A percentile compares a stretch with the other conserved stretches of the same genome.
Conservation (phyloP, 352 stramenopile genomes). For the Pseudoperonospora humuli region DNA sequence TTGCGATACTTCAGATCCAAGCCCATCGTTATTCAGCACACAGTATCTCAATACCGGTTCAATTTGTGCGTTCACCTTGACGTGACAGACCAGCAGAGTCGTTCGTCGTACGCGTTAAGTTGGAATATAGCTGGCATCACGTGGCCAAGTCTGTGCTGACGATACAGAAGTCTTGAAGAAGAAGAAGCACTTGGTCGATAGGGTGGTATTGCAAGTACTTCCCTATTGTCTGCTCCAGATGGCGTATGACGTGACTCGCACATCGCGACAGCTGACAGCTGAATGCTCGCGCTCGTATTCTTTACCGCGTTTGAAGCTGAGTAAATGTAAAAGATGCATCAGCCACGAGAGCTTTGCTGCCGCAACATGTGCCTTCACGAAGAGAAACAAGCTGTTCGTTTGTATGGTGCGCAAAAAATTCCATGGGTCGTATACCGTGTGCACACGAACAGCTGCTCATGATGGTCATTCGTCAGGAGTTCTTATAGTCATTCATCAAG, state of each 20-base stretch:
- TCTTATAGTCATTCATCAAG: too few relatives aligned
- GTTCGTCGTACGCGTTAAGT: slow-evolving; percentile 18
- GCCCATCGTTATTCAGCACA: slow-evolving; percentile 22
- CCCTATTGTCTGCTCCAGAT: slow-evolving; percentile 13
- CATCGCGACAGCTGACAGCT: slow-evolving; percentile 14
- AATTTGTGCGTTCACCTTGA: too few relatives aligned
- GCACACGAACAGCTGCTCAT: too few relatives aligned
- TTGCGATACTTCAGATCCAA: slow-evolving; percentile 47
- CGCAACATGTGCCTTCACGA: too few relatives aligned
- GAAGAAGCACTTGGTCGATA: slow-evolving; percentile 10
- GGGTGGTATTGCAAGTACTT: background rate
- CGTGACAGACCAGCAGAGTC: slow-evolving; percentile 6
- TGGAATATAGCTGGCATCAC: slow-evolving; percentile 15
- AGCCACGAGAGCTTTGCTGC: too few relatives aligned
- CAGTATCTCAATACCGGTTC: too few relatives aligned
- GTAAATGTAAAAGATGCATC: too few relatives aligned
- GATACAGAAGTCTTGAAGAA: slow-evolving; percentile 6
- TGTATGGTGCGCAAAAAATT: too few relatives aligned
- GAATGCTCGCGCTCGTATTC: slow-evolving; percentile 3
- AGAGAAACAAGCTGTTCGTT: too few relatives aligned
- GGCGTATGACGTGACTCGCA: slow-evolving; percentile 10
- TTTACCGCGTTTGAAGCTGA: too few relatives aligned
- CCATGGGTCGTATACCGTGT: too few relatives aligned
- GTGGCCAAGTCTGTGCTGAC: background rate
- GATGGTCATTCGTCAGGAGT: too few relatives aligned